Evolutionary conservation across 176 grass and related monocot species (phyloP), one percentile per base, ranked within the genome.

Genomic region (Aegilops umbellulata): DNA sequence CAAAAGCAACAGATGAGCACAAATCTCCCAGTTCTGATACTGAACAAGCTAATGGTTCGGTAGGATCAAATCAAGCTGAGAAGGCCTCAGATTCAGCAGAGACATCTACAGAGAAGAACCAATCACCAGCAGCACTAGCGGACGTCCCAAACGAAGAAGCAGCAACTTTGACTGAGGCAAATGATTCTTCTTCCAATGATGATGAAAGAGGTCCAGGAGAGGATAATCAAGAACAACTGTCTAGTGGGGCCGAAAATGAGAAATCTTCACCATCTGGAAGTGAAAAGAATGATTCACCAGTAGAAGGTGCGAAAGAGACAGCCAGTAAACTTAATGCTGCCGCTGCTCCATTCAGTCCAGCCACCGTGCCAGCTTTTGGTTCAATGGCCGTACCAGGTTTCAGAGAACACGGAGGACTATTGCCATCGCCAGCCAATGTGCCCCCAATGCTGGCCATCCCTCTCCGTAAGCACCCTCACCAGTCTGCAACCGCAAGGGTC

Each of bases 401-500:
- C 84, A 92, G 91, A 84, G 96, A 98, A 86, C 94, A 95, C 79
- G 93, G 96, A 82, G 96, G 96, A 64, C 77, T 98, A 74, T 83
- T 98, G 86, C 93, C 96, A 71, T 93, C 93, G 7, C 96, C 96
- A 36, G 79, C 89, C 60, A 98, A 89, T 84, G 85, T 95, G 31
- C 86, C 92, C 60, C 96, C 93, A 23, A 95, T 95, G 88, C 61
- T 98, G 79, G 90, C 88, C 32, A 84, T 98, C 78, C 91, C 93
- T 86, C 68, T 95, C 22, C 93, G 93, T 81, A 98, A 95, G 84
- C 93, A 95, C 73, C 96, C 92, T 79, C 93, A 98, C 81, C 93
- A 98, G 65, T 98, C 93, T 90, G 96, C 96, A 65, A 98, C 96
- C 9, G 78, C 96, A 77, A 98, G 96, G 77, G 92, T 98, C 17